Percentiles rank a stretch among this genome's conserved stretches.
Conservation (phyloP, 306 rosid genomes). For the Bauhinia variegata region DNA sequence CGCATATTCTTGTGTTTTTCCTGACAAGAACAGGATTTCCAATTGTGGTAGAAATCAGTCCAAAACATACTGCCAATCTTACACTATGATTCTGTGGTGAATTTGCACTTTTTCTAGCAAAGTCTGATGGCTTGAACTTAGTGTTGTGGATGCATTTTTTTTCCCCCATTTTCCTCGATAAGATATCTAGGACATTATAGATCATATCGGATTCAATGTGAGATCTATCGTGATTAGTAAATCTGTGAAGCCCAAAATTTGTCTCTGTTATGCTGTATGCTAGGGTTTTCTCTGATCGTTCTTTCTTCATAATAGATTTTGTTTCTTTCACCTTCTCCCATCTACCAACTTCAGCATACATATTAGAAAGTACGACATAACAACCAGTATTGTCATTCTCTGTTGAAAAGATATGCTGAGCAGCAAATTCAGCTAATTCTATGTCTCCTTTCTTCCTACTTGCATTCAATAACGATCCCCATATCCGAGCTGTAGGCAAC, state of each 20-base stretch:
- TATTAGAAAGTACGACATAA: slow-evolving; percentile 56
- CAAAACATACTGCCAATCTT: slow-evolving; percentile 62
- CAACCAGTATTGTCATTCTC: slow-evolving; percentile 60
- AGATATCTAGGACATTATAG: slow-evolving; percentile 40
- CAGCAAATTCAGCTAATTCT: slow-evolving; percentile 56
- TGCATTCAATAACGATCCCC: slow-evolving; percentile 66
- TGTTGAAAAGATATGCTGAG: slow-evolving; percentile 39
- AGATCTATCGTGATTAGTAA: slow-evolving; percentile 48
- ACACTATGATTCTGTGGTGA: slow-evolving; percentile 51
- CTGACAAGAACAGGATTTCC: slow-evolving; percentile 56
- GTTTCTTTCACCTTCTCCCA: slow-evolving; percentile 53
- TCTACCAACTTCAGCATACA: slow-evolving; percentile 61
- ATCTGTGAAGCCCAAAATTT: slow-evolving; percentile 37
- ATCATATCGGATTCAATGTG: slow-evolving; percentile 47
- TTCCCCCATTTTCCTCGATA: slow-evolving; percentile 39
- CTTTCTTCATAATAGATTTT: slow-evolving; percentile 45
- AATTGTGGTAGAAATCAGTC: slow-evolving; percentile 55
- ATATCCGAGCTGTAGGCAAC: slow-evolving; percentile 56
- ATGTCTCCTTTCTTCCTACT: slow-evolving; percentile 54
- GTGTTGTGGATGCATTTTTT: slow-evolving; percentile 30
- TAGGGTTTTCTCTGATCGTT: slow-evolving; percentile 44
- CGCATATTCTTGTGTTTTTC: slow-evolving; percentile 61
- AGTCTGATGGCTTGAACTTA: slow-evolving; percentile 50
- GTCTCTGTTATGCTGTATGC: slow-evolving; percentile 50
- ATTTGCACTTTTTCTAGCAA: slow-evolving; percentile 40